A percentile compares a stretch with the other conserved stretches of the same genome.
These are phyloP conservation scores for Nemania sp. DNA, from an alignment of 2,329 filamentous ascomycete species.

Conservation along the genomic window DNA sequence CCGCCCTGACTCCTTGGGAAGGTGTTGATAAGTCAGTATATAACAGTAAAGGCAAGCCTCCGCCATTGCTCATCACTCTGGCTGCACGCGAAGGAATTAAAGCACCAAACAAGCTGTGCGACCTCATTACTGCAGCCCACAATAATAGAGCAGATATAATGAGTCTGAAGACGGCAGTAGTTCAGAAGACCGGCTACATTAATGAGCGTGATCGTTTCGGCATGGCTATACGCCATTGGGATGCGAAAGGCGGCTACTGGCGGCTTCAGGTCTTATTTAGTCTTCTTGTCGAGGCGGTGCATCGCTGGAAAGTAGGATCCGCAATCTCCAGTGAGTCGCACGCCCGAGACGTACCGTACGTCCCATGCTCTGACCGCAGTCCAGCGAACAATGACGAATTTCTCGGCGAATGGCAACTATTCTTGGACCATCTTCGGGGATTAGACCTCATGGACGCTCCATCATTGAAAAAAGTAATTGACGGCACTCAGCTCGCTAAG, in stretches of 20 bases:
- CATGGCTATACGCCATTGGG: slow-evolving; percentile 75
- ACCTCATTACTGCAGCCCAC: slow-evolving; percentile 67
- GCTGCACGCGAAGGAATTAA: slow-evolving; percentile 79
- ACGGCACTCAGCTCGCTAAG: slow-evolving; percentile 73
- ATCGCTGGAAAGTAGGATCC: slow-evolving; percentile 42
- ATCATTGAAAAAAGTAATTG: slow-evolving; percentile 65
- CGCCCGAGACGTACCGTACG: neutral
- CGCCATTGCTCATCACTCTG: slow-evolving; percentile 61
- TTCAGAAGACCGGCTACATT: slow-evolving; percentile 49
- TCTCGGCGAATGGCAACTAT: slow-evolving; percentile 54
- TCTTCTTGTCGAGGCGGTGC: slow-evolving; percentile 64
- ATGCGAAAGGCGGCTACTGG: slow-evolving; percentile 66
- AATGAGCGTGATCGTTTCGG: slow-evolving; percentile 66
- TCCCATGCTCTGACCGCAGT: slow-evolving; percentile 19
- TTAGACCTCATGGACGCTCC: slow-evolving; percentile 62
- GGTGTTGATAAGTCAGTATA: slow-evolving; percentile 46
- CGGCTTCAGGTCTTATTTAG: slow-evolving; percentile 70
- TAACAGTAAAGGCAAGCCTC: slow-evolving; percentile 51
- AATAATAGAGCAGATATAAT: slow-evolving; percentile 67
- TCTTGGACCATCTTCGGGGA: slow-evolving; percentile 57
- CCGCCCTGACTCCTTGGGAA: slow-evolving; percentile 75
- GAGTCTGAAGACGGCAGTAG: slow-evolving; percentile 59
- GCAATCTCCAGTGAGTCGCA: slow-evolving; percentile 45
- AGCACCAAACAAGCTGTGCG: slow-evolving; percentile 73
- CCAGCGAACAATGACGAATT: slow-evolving; percentile 42